A percentile compares a stretch with the other conserved stretches of the same genome.
Evolutionary conservation across 306 rosid genomes (phyloP).

Genomic region (Adenanthera pavonina): DNA sequence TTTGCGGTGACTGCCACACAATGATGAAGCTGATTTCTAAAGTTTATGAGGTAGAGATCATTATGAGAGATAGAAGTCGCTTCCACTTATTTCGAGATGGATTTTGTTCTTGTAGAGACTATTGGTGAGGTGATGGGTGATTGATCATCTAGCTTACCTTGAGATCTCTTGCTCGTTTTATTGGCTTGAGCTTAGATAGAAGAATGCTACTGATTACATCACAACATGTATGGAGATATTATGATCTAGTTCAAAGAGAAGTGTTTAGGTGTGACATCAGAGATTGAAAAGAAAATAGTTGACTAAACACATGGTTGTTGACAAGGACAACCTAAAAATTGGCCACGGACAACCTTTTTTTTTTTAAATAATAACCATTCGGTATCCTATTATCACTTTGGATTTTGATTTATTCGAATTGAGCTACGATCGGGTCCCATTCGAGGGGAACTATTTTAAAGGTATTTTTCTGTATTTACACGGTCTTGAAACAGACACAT

Average conservation of each 20-base stretch:
- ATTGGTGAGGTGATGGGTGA: constrained; percentile 75
- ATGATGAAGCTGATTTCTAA: constrained; percentile 83
- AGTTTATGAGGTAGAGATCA: constrained; percentile 69
- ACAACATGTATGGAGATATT: neutral
- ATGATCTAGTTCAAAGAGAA: neutral
- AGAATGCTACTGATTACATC: neutral
- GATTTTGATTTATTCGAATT: no score
- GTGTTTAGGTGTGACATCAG: neutral
- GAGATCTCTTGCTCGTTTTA: neutral
- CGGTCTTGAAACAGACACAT: no score
- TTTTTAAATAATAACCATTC: no score
- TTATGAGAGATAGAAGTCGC: constrained; percentile 85
- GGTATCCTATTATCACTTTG: no score
- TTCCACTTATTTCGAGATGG: constrained; percentile 79
- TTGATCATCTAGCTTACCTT: constrained; percentile 20
- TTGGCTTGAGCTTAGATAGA: neutral
- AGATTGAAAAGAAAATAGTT: neutral
- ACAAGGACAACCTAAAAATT: neutral
- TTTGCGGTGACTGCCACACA: constrained; percentile 80
- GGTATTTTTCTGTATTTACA: no score
- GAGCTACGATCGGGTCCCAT: no score
- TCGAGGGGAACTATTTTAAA: no score
- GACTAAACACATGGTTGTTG: neutral
- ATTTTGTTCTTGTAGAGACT: constrained; percentile 79
- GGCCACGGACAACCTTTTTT: neutral